phyloP scores from a whole-genome alignment of 2,329 filamentous ascomycete genomes.

The Penicillium sp. region DNA sequence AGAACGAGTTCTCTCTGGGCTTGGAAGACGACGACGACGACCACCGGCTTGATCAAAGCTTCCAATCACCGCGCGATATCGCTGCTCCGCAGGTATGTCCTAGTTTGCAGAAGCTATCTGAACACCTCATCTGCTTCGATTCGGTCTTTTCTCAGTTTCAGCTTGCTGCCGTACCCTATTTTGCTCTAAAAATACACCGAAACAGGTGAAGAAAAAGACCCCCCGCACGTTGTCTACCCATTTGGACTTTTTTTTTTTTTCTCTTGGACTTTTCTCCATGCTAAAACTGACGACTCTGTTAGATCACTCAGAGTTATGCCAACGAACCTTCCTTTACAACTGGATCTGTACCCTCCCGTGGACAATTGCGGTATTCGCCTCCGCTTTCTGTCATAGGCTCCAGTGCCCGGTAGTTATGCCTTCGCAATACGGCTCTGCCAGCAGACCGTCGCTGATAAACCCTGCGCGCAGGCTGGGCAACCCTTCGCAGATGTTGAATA shows the following conservation, averaged over 20 bases:
- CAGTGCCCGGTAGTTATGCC: slow-evolving; percentile 25
- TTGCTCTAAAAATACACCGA: not conserved
- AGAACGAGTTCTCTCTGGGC: slow-evolving; percentile 1
- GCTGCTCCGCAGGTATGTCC: slow-evolving; percentile 21
- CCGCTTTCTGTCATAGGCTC: slow-evolving; percentile 21
- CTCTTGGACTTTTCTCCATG: not conserved
- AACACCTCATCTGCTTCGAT: not conserved
- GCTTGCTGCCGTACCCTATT: not conserved
- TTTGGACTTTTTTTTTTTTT: slow-evolving; percentile 5
- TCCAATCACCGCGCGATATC: not conserved
- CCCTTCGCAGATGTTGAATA: slow-evolving; percentile 28
- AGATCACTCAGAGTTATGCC: slow-evolving; percentile 32
- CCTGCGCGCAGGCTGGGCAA: slow-evolving; percentile 19
- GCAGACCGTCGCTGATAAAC: slow-evolving; percentile 22
- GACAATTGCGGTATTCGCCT: slow-evolving; percentile 22
- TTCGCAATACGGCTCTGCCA: slow-evolving; percentile 8
- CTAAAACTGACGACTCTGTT: slow-evolving; percentile 14
- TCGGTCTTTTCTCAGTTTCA: not conserved
- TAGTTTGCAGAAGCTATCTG: not conserved
- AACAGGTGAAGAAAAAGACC: not conserved
- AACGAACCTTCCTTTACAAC: slow-evolving; percentile 16
- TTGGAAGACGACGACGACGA: slow-evolving; percentile 7
- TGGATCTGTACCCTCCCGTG: slow-evolving; percentile 22
- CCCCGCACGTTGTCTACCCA: not conserved
- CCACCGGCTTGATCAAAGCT: not conserved